Evolutionary conservation across 169 alveolate species (phyloP).

Genomic region (Eimeria tenella): DNA sequence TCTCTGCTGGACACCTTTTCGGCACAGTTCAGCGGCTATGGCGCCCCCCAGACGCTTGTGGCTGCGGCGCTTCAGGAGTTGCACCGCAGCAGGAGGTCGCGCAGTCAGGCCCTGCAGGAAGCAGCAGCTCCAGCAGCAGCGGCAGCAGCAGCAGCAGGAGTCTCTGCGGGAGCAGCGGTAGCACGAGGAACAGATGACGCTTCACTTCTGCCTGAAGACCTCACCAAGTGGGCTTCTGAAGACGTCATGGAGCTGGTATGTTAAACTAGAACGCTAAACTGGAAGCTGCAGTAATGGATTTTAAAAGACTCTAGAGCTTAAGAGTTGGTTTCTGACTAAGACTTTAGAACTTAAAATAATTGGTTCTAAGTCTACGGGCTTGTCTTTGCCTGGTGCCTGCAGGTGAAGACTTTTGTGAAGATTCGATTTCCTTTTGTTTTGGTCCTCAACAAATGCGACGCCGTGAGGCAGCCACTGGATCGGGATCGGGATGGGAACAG

Average conservation of each 20-base stretch:
- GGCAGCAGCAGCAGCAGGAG: slow-evolving; percentile 1
- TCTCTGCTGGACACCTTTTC: slow-evolving; percentile 51
- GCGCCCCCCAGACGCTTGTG: slow-evolving; percentile 67
- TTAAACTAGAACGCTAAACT: neutral
- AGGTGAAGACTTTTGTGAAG: slow-evolving; percentile 82
- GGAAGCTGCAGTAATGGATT: neutral
- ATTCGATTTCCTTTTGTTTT: slow-evolving; percentile 85
- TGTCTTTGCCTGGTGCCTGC: neutral
- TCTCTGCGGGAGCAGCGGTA: neutral
- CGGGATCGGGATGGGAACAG: slow-evolving; percentile 37
- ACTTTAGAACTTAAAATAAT: neutral
- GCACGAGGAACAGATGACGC: slow-evolving; percentile 21
- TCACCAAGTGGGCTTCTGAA: slow-evolving; percentile 46
- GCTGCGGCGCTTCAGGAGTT: slow-evolving; percentile 35
- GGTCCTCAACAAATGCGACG: slow-evolving; percentile 86
- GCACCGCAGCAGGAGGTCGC: slow-evolving; percentile 17
- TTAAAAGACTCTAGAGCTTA: neutral
- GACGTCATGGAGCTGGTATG: slow-evolving; percentile 61
- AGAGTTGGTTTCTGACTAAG: neutral
- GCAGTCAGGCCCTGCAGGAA: neutral
- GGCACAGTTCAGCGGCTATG: slow-evolving; percentile 74
- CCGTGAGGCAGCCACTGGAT: slow-evolving; percentile 75
- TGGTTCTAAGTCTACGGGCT: neutral
- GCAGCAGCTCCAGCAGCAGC: slow-evolving; percentile 41
- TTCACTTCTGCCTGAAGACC: slow-evolving; percentile 23